Conservation (phyloP, 371 early-diverging fungal genomes). For the Rhizopus stolonifer region DNA sequence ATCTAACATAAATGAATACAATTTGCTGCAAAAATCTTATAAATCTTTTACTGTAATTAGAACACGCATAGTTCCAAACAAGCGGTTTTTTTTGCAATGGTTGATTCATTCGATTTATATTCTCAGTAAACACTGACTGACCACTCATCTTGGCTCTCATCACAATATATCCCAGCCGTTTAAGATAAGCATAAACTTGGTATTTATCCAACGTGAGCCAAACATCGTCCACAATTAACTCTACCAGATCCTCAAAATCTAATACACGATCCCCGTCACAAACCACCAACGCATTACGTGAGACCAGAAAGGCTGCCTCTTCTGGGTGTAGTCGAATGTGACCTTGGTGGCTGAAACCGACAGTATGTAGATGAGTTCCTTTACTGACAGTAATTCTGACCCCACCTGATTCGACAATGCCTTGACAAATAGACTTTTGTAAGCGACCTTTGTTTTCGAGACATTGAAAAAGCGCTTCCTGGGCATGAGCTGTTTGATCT, state of each 20-base stretch:
- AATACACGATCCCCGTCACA: not conserved
- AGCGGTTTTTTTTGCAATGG: not conserved
- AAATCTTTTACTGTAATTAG: slow-evolving; percentile 14
- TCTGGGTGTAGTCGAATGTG: slow-evolving; percentile 44
- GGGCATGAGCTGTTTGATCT: slow-evolving; percentile 5
- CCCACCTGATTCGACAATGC: slow-evolving; percentile 6
- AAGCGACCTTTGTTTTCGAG: slow-evolving; percentile 6
- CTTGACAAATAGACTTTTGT: slow-evolving; percentile 3
- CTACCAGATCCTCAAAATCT: slow-evolving; percentile 22
- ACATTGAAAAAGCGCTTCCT: slow-evolving; percentile 25
- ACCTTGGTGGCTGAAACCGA: slow-evolving; percentile 44
- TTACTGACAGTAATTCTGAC: slow-evolving; percentile 23
- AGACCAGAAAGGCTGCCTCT: slow-evolving; percentile 55
- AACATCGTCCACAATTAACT: slow-evolving; percentile 30
- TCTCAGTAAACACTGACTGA: too few relatives aligned
- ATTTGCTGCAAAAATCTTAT: too few relatives aligned
- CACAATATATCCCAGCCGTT: slow-evolving; percentile 54
- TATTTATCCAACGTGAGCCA: slow-evolving; percentile 43
- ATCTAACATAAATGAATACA: not conserved
- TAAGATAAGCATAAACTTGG: slow-evolving; percentile 52
- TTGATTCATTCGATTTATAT: not conserved
- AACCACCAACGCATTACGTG: slow-evolving; percentile 39
- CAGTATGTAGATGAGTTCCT: slow-evolving; percentile 44
- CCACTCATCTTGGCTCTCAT: slow-evolving; percentile 4
- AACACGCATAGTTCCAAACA: slow-evolving; percentile 13